Evolutionary conservation across 2,329 filamentous ascomycete genomes (phyloP), one percentile per base, ranked within the genome.

Genomic region (Fusarium brevicatenulatum): DNA sequence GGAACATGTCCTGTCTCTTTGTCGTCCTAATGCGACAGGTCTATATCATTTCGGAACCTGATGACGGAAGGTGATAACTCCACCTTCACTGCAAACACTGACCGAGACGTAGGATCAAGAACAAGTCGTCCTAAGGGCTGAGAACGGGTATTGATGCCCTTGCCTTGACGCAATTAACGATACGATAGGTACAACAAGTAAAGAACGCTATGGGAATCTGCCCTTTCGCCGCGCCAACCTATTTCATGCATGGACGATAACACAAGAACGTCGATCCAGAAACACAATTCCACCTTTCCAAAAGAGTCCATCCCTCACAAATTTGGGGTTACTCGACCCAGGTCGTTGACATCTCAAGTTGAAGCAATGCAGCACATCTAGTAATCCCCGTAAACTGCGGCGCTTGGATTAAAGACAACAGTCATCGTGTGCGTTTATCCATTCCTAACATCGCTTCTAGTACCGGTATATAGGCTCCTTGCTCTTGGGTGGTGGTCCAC

Each of bases 401-500:
- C 39, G 23, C 34, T 49, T 37, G 49, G n/a, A 42, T 46, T n/a
- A 42, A 28, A 49, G 39, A 49, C 30, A 50, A 40, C 25, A 32
- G 21, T 32, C 25, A 43, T 36, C 40, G 32, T 30, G 23, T n/a
- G 36, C 32, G 34, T 23, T 30, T 36, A 13, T 39, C 49, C 34
- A 55, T 36, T 13, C 28, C 34, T 34, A 19, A 9, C 13, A n/a
- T 28, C 16, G 10, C 50, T 43, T 50, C 55, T 75, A 82, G 61
- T 83, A 82, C 47, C 80, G 80, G 63, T 82, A 80, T 44, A 79
- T 64, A 25, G 82, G 80, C 49, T 82, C 79, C 66, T 84, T 83
- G 61, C 75, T 79, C 73, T 81, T 83, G 25, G 80, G 76, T 21
- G 78, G 77, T n/a, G 82, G 78, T 37, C 67, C 70, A 32, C 37